phyloP scores from a whole-genome alignment of 768 basidiomycete species.

The Leucocoprinus leucothites region DNA sequence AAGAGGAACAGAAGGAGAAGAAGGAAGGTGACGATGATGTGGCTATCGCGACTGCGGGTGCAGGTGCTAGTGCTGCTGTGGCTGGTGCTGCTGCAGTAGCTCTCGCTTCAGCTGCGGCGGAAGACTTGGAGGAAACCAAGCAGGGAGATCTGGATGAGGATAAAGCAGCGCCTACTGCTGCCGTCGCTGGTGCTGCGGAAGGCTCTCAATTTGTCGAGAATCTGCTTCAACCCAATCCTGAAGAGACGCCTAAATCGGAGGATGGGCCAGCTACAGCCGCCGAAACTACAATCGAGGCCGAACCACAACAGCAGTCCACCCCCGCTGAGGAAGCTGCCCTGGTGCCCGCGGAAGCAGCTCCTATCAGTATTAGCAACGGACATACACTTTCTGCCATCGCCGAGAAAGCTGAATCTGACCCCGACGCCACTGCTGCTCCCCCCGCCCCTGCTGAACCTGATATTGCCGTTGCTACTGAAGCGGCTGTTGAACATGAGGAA shows the following conservation, averaged over 20 bases:
- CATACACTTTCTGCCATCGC: too few relatives aligned
- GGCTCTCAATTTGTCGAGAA: too few relatives aligned
- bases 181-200: slow-evolving; percentile 15
- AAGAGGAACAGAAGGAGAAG: slow-evolving; percentile 7
- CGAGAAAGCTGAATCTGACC: too few relatives aligned
- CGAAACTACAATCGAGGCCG: too few relatives aligned
- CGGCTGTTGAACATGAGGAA: neutral
- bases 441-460: neutral
- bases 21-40: neutral
- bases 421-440: too few relatives aligned
- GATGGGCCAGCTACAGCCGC: too few relatives aligned
- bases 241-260: too few relatives aligned
- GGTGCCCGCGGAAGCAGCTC: slow-evolving; percentile 7
- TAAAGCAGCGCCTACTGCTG: slow-evolving; percentile 14
- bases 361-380: neutral
- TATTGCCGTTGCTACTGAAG: slow-evolving; percentile 3
- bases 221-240: too few relatives aligned
- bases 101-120: too few relatives aligned
- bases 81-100: too few relatives aligned
- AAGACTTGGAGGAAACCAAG: neutral
- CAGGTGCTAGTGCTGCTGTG: too few relatives aligned
- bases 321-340: slow-evolving; percentile 7
- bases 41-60: too few relatives aligned
- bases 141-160: slow-evolving; percentile 5
- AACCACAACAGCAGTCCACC: neutral